These are phyloP conservation scores for Silene latifolia DNA, from an alignment of 148 eudicot species.

Conservation along the genomic window DNA sequence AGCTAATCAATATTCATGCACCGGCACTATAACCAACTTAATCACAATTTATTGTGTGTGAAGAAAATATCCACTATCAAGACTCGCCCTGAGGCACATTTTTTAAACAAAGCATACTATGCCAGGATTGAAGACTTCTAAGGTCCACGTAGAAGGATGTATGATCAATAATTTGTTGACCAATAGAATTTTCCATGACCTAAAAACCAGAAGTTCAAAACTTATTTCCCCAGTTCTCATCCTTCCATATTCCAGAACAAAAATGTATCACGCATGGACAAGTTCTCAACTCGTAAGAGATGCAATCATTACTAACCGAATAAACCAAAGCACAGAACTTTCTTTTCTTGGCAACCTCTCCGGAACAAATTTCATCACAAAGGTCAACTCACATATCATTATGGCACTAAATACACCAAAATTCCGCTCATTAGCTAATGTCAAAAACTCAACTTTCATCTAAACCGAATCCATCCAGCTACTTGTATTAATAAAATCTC, in stretches of 20 bases:
- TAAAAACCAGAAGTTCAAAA: background rate
- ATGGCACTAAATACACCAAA: too few species aligned
- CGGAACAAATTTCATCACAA: background rate
- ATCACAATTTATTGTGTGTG: background rate
- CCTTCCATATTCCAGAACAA: background rate
- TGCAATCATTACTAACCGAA: background rate
- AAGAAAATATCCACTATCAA: background rate
- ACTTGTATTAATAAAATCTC: background rate
- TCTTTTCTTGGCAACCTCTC: background rate
- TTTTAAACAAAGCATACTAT: background rate
- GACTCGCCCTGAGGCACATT: background rate
- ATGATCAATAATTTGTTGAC: background rate
- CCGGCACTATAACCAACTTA: background rate
- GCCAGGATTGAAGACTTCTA: background rate
- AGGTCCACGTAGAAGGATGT: background rate
- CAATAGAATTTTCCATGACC: background rate
- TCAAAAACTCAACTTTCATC: too few species aligned
- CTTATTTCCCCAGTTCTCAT: conserved; percentile 3
- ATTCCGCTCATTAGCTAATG: too few species aligned
- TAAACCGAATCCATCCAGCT: background rate
- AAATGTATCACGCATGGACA: background rate
- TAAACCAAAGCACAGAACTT: background rate
- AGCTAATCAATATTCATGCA: background rate
- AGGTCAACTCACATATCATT: background rate
- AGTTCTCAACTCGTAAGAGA: background rate